A percentile compares a stretch with the other conserved stretches of the same genome.
These are phyloP conservation scores for Pontederia paniculata DNA, from an alignment of 176 grass and related monocot species.

Conservation along the genomic window DNA sequence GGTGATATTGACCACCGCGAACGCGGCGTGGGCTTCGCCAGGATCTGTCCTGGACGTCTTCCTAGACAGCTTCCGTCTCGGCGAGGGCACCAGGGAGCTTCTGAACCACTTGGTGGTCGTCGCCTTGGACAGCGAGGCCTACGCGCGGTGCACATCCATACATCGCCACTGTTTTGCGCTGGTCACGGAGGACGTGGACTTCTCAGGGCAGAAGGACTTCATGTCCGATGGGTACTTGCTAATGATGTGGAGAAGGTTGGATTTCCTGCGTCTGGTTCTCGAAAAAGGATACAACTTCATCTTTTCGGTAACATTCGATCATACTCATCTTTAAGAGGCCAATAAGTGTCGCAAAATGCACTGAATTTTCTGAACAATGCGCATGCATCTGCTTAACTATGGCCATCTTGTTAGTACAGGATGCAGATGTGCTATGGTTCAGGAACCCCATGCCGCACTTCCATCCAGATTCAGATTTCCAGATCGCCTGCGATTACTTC, in stretches of 20 bases:
- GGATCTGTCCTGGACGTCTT: conserved; percentile 86
- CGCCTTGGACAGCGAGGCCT: conserved; percentile 78
- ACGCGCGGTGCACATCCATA: conserved; percentile 45
- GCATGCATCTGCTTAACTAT: too few relatives aligned
- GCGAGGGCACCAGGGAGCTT: conserved; percentile 42
- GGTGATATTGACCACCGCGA: conserved; percentile 59
- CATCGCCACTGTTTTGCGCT: conserved; percentile 79
- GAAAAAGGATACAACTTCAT: too few relatives aligned
- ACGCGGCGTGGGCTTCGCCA: conserved; percentile 59
- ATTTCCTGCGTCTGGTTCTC: conserved; percentile 59
- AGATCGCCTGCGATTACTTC: conserved; percentile 37
- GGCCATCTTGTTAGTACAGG: too few relatives aligned
- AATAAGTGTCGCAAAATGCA: too few relatives aligned
- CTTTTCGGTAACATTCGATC: too few relatives aligned
- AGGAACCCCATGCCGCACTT: conserved; percentile 57
- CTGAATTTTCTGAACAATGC: too few relatives aligned
- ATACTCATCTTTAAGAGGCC: too few relatives aligned
- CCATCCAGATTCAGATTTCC: conserved; percentile 57
- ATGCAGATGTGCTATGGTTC: conserved; percentile 69
- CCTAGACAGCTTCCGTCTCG: conserved; percentile 67
- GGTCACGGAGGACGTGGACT: conserved; percentile 30
- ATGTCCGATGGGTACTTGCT: conserved; percentile 64
- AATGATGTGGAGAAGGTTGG: conserved; percentile 75
- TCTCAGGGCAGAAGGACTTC: conserved; percentile 44
- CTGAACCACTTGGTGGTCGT: conserved; percentile 79